Percentiles rank a stretch among this genome's conserved stretches.
phyloP scores from a whole-genome alignment of 2,329 filamentous ascomycete genomes.

The Nemania serpens region DNA sequence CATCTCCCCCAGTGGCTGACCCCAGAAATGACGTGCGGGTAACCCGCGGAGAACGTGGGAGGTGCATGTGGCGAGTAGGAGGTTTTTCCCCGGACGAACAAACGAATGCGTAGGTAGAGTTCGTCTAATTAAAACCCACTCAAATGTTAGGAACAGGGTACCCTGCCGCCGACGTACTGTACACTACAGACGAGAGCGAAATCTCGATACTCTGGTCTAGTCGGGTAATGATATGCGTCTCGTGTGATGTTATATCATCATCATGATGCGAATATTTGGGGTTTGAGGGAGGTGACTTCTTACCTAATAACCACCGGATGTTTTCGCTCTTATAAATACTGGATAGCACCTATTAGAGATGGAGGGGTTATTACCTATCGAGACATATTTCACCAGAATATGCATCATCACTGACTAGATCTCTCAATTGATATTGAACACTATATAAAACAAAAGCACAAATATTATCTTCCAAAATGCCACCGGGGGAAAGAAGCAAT shows the following conservation, averaged over 20 bases:
- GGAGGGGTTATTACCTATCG: too few relatives aligned
- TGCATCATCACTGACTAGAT: not conserved
- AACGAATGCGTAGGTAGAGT: not conserved
- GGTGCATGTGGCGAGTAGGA: slow-evolving; percentile 7
- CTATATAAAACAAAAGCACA: not conserved
- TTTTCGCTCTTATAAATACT: not conserved
- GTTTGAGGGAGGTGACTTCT: not conserved
- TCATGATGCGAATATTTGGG: slow-evolving; percentile 10
- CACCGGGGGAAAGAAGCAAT: slow-evolving; percentile 4
- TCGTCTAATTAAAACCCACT: too few relatives aligned
- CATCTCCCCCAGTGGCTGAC: too few relatives aligned
- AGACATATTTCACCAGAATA: not conserved
- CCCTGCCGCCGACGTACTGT: too few relatives aligned
- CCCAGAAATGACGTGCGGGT: too few relatives aligned
- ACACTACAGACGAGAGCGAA: too few relatives aligned
- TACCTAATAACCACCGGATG: not conserved
- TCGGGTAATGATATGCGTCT: not conserved
- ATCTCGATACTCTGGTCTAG: slow-evolving; percentile 7
- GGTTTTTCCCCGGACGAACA: not conserved
- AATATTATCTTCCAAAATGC: slow-evolving; percentile 3
- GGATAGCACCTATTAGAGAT: not conserved
- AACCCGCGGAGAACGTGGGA: not conserved
- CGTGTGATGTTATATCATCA: slow-evolving; percentile 13
- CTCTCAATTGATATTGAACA: not conserved
- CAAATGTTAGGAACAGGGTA: too few relatives aligned